Evolutionary conservation across 2,329 filamentous ascomycete genomes (phyloP).

Genomic region (Trichoderma oligosporum): DNA sequence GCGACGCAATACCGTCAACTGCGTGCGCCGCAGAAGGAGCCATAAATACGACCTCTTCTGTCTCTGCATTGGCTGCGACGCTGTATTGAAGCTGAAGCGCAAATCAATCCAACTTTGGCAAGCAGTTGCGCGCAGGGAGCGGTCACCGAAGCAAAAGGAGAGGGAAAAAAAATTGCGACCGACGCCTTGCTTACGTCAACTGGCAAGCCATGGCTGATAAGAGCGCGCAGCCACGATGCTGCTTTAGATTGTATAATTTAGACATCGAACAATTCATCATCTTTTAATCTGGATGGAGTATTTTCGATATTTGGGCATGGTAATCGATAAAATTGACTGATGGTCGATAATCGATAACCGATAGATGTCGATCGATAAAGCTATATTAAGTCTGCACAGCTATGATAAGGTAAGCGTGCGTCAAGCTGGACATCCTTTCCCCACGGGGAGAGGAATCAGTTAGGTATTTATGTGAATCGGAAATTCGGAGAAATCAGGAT

Average conservation of each 20-base stretch:
- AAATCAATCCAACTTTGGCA: too few species aligned
- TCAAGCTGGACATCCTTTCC: background rate
- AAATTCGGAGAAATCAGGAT: slow-evolving; percentile 17
- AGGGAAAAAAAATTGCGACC: slow-evolving; percentile 12
- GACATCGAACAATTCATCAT: background rate
- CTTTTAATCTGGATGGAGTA: background rate
- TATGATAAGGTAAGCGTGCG: slow-evolving; percentile 1
- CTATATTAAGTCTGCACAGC: background rate
- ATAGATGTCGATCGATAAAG: slow-evolving; percentile 1
- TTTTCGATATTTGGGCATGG: too few species aligned
- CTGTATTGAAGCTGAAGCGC: background rate
- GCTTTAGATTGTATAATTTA: background rate
- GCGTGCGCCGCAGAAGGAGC: slow-evolving; percentile 33
- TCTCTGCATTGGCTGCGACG: background rate
- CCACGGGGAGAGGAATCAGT: slow-evolving; percentile 7
- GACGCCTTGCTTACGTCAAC: slow-evolving; percentile 14
- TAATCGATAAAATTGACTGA: too few species aligned
- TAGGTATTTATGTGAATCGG: slow-evolving; percentile 13
- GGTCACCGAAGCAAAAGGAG: slow-evolving; percentile 15
- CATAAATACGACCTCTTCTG: slow-evolving; percentile 25
- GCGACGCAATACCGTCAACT: slow-evolving; percentile 30
- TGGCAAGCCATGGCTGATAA: background rate
- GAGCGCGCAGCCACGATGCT: background rate
- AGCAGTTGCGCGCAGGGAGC: background rate
- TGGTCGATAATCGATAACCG: background rate